These are phyloP conservation scores for Dendrobium chrysotoxum DNA, from an alignment of 106 monocot species.

Conservation along the genomic window DNA sequence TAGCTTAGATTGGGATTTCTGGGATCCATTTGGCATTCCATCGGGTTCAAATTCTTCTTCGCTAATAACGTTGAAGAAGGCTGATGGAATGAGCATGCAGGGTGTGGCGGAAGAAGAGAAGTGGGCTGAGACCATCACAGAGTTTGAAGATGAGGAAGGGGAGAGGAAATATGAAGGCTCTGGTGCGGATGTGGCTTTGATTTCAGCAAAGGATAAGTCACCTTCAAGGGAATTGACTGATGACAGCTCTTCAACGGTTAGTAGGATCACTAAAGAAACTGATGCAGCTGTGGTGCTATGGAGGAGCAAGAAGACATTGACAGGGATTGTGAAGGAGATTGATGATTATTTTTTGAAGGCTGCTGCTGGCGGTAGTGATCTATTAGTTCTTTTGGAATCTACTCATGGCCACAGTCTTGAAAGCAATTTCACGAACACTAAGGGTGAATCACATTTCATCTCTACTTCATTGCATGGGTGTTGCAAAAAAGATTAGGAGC, in stretches of 20 bases:
- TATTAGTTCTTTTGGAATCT: slow-evolving; percentile 50
- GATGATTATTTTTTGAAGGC: slow-evolving; percentile 96
- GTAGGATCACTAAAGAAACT: slow-evolving; percentile 62
- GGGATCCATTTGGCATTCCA: slow-evolving; percentile 43
- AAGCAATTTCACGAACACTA: background rate
- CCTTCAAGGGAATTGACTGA: slow-evolving; percentile 22
- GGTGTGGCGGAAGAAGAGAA: slow-evolving; percentile 34
- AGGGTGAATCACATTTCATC: background rate
- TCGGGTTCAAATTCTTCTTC: slow-evolving; percentile 26
- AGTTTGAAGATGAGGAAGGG: slow-evolving; percentile 44
- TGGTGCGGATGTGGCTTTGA: slow-evolving; percentile 10
- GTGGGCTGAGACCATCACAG: slow-evolving; percentile 54
- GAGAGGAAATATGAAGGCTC: background rate
- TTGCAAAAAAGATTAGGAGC: background rate
- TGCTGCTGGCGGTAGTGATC: slow-evolving; percentile 62
- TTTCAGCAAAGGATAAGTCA: slow-evolving; percentile 12
- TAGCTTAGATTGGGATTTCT: slow-evolving; percentile 33
- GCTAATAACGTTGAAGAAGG: slow-evolving; percentile 16
- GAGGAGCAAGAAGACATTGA: slow-evolving; percentile 65
- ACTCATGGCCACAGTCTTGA: slow-evolving; percentile 16
- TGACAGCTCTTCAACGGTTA: slow-evolving; percentile 46
- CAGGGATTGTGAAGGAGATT: slow-evolving; percentile 64
- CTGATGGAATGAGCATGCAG: background rate
- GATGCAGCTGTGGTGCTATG: slow-evolving; percentile 38
- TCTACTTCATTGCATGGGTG: background rate